Base-by-base conservation (phyloP, 306 rosid genomes). In the Albizia julibrissin region DNA sequence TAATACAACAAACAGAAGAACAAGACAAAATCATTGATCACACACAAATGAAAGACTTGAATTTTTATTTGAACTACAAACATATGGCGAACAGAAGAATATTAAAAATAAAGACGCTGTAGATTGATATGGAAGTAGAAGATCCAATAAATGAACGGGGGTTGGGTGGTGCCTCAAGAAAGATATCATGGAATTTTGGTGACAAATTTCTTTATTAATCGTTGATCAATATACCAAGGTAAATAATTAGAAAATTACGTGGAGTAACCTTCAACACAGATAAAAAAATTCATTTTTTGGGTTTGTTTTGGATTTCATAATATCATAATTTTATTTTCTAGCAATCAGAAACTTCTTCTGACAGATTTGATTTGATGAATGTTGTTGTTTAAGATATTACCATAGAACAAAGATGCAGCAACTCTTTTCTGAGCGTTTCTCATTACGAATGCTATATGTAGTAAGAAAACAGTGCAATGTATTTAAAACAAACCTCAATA, bases 401-500 rank as follows among this genome's bases (percentile, higher is more conserved):
- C 46, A 8, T 67, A 67, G 37, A 67, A 33, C 10, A 27, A 19
- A 52, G 26, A 52, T 52, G 59, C 59, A 52, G 59, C 59, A 5
- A 52, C 22, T 50, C 6, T 10, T 10, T 44, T 56, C 24, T n/a
- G 62, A 56, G 62, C n/a, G 26, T 27, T n/a, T 56, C 27, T 54
- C 27, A 21, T 54, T 54, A 52, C 27, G 24, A 72, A 52, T 33
- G 29, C 59, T 5, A 31, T 42, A 56, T 67, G 58, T 62, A 58
- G 39, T 10, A 64, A 19, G 24, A 46, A 70, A 44, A 47, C 58
- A 77, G 59, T 15, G 11, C 54, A 31, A 67, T 10, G 27, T 46
- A 64, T 62, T 27, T 50, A 69, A 76, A 84, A 92, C 99, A 79
- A 84, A 95, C 99, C 99, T 95, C 99, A 3, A 95, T 95, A 76